phyloP scores from a whole-genome alignment of 2,329 filamentous ascomycete genomes.

The Penicillium verrucosum region DNA sequence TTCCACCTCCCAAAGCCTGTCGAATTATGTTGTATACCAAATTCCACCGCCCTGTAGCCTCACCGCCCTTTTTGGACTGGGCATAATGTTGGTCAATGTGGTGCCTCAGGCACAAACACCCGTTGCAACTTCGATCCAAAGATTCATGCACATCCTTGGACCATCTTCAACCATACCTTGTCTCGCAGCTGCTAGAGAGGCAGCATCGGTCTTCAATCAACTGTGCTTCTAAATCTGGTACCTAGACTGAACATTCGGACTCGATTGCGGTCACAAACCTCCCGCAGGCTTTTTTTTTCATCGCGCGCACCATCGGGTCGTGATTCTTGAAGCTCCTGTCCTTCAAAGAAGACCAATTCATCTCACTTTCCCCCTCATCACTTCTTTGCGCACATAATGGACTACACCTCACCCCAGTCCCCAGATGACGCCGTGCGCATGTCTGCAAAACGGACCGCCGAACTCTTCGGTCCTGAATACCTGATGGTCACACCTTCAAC shows the following conservation, averaged over 20 bases:
- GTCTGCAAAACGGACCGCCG: conserved; percentile 46
- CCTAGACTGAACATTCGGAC: neutral
- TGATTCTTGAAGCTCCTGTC: conserved; percentile 4
- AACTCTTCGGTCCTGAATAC: conserved; percentile 49
- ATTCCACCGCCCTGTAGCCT: neutral
- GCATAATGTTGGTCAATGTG: neutral
- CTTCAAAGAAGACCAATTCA: neutral
- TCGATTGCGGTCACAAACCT: neutral
- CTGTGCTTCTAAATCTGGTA: neutral
- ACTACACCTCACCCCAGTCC: conserved; percentile 28
- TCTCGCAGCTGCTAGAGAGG: neutral
- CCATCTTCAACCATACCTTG: neutral
- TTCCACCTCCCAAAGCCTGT: too few species aligned
- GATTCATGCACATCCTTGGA: conserved; percentile 11
- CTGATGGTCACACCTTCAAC: conserved; percentile 44
- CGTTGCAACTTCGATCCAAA: conserved; percentile 9
- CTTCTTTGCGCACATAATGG: conserved; percentile 26
- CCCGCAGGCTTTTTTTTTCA: conserved; percentile 22
- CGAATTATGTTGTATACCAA: neutral
- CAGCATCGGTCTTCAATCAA: neutral
- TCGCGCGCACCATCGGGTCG: conserved; percentile 13
- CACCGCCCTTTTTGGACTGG: neutral
- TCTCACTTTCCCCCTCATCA: neutral
- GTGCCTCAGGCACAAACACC: conserved; percentile 21
- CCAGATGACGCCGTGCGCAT: conserved; percentile 40